Evolutionary conservation across 257 asterid genomes (phyloP).

Genomic region (Penstemon barbatus): DNA sequence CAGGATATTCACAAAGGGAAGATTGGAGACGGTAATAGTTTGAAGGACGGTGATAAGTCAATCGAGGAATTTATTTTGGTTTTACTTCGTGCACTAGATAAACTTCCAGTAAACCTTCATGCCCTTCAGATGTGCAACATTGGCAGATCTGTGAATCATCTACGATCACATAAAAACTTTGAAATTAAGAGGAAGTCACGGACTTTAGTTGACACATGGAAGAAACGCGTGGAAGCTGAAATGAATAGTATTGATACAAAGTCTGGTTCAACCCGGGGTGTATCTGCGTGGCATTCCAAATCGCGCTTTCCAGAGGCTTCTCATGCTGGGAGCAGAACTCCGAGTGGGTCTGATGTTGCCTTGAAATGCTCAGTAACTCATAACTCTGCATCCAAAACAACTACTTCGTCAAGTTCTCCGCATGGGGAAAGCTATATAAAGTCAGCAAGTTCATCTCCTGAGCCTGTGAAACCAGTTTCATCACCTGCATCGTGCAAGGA

Average conservation of each 20-base stretch:
- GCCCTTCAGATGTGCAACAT: constrained; percentile 61
- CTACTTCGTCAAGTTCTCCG: constrained; percentile 37
- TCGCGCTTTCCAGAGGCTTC: constrained; percentile 38
- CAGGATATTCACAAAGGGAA: constrained; percentile 56
- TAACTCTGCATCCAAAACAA: constrained; percentile 42
- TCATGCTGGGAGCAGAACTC: constrained; percentile 37
- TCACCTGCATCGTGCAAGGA: constrained; percentile 64
- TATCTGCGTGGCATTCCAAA: constrained; percentile 44
- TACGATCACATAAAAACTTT: constrained; percentile 50
- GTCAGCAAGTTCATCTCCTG: constrained; percentile 51
- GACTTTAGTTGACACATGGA: constrained; percentile 63
- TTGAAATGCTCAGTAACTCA: constrained; percentile 40
- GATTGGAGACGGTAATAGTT: constrained; percentile 34
- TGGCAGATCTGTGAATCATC: constrained; percentile 60
- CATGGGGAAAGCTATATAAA: constrained; percentile 40
- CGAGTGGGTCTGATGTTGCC: constrained; percentile 46
- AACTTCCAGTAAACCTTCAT: constrained; percentile 55
- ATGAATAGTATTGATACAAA: constrained; percentile 52
- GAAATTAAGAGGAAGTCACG: constrained; percentile 60
- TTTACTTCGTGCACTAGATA: constrained; percentile 60
- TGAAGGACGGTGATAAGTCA: constrained; percentile 48
- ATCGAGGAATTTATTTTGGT: constrained; percentile 54
- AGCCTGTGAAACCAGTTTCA: constrained; percentile 47
- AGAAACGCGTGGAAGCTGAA: constrained; percentile 66
- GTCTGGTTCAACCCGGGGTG: constrained; percentile 41